A percentile compares a stretch with the other conserved stretches of the same genome.
These are phyloP conservation scores for Daldinia decipiens DNA, from an alignment of 495 filamentous ascomycete species.

Conservation along the genomic window DNA sequence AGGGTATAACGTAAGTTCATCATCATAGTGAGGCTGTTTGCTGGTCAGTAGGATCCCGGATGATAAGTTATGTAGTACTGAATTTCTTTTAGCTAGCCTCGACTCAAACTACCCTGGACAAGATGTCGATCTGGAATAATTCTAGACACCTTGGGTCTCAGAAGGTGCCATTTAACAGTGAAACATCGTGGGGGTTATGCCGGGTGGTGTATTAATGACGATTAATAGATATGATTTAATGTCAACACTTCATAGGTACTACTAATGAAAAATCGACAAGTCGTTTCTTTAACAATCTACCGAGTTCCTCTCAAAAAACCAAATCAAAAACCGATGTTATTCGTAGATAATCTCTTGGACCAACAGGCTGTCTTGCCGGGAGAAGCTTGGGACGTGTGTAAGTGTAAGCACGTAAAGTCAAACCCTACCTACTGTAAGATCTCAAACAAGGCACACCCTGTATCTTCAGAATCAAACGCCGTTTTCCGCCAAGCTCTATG, in stretches of 20 bases:
- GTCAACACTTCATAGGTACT: conserved; percentile 14
- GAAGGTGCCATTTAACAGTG: conserved; percentile 28
- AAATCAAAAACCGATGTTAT: background rate
- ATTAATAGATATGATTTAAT: conserved; percentile 33
- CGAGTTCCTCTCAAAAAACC: background rate
- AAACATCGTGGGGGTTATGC: conserved; percentile 39
- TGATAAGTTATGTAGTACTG: conserved; percentile 30
- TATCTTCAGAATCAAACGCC: conserved; percentile 18
- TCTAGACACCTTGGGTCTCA: conserved; percentile 42
- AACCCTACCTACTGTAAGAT: conserved; percentile 5
- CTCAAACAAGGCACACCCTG: conserved; percentile 17
- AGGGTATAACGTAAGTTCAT: conserved; percentile 21
- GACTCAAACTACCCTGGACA: conserved; percentile 24
- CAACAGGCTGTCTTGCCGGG: conserved; percentile 40
- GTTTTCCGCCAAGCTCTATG: conserved; percentile 21
- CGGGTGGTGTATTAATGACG: conserved; percentile 27
- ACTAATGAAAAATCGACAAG: conserved; percentile 6
- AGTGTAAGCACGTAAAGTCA: conserved; percentile 25
- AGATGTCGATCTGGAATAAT: conserved; percentile 44
- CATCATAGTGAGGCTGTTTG: conserved; percentile 19
- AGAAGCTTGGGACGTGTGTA: conserved; percentile 25
- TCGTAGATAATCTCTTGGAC: conserved; percentile 1
- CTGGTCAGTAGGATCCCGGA: conserved; percentile 17
- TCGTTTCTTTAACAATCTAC: background rate
- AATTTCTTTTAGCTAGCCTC: conserved; percentile 16